phyloP scores from a whole-genome alignment of 2,329 filamentous ascomycete genomes.

The Berkeleyomyces basicola region DNA sequence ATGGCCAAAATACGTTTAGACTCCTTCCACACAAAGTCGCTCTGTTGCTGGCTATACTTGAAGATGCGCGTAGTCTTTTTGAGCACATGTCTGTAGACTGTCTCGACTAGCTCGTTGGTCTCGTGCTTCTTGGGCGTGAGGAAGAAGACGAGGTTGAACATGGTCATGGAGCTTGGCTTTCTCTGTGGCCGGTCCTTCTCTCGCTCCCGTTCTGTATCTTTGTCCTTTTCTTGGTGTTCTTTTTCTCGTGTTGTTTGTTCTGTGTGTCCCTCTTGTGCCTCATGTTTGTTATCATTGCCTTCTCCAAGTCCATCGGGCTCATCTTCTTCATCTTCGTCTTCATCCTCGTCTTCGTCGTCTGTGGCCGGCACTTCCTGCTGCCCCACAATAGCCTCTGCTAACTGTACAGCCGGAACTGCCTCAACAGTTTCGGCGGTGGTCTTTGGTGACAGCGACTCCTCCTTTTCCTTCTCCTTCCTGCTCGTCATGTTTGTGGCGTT shows the following conservation, averaged over 20 bases:
- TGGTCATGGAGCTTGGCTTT: conserved; percentile 63
- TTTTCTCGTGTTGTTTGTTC: conserved; percentile 13
- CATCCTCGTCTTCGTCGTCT: conserved; percentile 16
- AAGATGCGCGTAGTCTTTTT: conserved; percentile 86
- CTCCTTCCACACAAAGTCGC: conserved; percentile 83
- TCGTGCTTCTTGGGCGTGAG: conserved; percentile 66
- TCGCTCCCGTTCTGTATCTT: conserved; percentile 20
- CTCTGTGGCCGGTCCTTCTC: conserved; percentile 31
- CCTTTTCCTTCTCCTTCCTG: not conserved
- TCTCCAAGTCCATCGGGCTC: conserved; percentile 18
- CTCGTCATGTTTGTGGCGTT: conserved; percentile 15
- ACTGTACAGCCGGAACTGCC: not conserved
- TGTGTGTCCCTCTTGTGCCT: conserved; percentile 17
- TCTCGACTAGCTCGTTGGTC: conserved; percentile 57
- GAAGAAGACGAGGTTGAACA: conserved; percentile 96
- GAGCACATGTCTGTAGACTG: conserved; percentile 69
- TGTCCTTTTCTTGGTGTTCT: conserved; percentile 16
- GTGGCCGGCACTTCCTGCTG: conserved; percentile 14
- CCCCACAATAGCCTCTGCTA: not conserved
- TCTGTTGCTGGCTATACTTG: conserved; percentile 80
- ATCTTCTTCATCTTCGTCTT: conserved; percentile 17
- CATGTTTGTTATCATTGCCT: conserved; percentile 16
- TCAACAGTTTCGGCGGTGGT: not conserved
- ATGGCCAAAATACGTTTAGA: conserved; percentile 65
- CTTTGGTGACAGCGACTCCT: conserved; percentile 11